These are phyloP conservation scores for Venturiaceae sp. DNA, from an alignment of 2,329 filamentous ascomycete genomes.

Conservation along the genomic window DNA sequence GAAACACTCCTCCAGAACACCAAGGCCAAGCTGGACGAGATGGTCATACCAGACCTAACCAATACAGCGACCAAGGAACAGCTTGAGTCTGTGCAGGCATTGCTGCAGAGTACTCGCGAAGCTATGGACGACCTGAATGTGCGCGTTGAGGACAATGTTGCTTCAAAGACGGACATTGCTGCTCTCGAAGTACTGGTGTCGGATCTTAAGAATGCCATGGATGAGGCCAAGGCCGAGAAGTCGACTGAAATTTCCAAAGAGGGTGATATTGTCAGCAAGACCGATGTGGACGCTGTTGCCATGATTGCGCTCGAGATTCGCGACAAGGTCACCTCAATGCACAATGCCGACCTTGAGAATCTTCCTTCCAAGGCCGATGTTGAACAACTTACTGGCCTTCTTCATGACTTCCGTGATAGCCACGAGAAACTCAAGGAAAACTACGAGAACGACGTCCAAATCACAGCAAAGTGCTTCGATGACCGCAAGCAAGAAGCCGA, in stretches of 20 bases:
- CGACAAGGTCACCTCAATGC: conserved; percentile 61
- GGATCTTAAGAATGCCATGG: conserved; percentile 64
- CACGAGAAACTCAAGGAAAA: conserved; percentile 62
- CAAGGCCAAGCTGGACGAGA: conserved; percentile 77
- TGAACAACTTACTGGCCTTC: conserved; percentile 46
- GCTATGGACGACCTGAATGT: conserved; percentile 55
- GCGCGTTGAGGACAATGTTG: conserved; percentile 57
- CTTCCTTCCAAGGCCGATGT: conserved; percentile 71
- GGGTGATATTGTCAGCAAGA: conserved; percentile 60
- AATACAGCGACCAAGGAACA: conserved; percentile 56
- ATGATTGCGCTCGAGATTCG: conserved; percentile 81
- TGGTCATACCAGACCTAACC: conserved; percentile 55
- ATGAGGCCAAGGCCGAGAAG: conserved; percentile 48
- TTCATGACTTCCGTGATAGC: conserved; percentile 43
- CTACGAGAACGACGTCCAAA: conserved; percentile 62
- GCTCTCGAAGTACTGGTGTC: conserved; percentile 69
- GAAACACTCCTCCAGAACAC: conserved; percentile 85
- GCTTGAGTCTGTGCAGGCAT: conserved; percentile 51
- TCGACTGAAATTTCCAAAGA: conserved; percentile 32
- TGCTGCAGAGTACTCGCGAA: conserved; percentile 68
- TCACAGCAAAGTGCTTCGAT: conserved; percentile 70
- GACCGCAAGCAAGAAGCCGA: conserved; percentile 77
- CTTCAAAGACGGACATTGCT: conserved; percentile 69
- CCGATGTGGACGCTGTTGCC: conserved; percentile 71
- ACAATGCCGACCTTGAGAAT: conserved; percentile 58